These are phyloP conservation scores for Aspergillus sclerotialis DNA, from an alignment of 2,329 filamentous ascomycete genomes.

Conservation along the genomic window DNA sequence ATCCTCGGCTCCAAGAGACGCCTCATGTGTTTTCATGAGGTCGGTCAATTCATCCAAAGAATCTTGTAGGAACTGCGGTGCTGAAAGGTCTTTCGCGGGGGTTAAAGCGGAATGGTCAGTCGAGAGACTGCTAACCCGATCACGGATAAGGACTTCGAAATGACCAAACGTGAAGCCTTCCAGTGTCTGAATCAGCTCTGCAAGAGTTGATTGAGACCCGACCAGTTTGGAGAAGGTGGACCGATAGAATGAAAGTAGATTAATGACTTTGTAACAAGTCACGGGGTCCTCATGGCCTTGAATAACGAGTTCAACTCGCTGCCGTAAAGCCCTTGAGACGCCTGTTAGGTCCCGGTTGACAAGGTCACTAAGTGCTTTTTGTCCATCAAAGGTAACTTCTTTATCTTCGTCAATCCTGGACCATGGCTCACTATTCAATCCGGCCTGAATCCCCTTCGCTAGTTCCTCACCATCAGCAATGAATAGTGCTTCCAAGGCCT, in stretches of 20 bases:
- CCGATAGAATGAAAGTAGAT: constrained; percentile 82
- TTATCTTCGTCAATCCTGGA: constrained; percentile 55
- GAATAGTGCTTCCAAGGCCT: constrained; percentile 86
- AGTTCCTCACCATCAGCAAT: constrained; percentile 86
- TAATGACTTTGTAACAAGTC: constrained; percentile 81
- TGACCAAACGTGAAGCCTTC: constrained; percentile 73
- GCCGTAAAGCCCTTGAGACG: constrained; percentile 75
- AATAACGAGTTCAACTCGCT: constrained; percentile 84
- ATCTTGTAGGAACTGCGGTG: constrained; percentile 73
- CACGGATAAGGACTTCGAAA: constrained; percentile 73
- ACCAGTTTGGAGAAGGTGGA: constrained; percentile 77
- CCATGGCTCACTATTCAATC: constrained; percentile 80
- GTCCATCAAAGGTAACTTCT: constrained; percentile 63
- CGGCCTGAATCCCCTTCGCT: constrained; percentile 70
- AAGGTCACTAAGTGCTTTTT: constrained; percentile 73
- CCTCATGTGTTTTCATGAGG: constrained; percentile 82
- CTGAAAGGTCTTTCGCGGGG: constrained; percentile 64
- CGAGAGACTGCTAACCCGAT: constrained; percentile 59
- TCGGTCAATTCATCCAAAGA: constrained; percentile 69
- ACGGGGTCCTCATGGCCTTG: constrained; percentile 88
- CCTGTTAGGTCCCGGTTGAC: constrained; percentile 80
- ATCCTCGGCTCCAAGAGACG: constrained; percentile 53
- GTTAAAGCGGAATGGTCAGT: constrained; percentile 66
- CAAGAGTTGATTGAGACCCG: constrained; percentile 59
- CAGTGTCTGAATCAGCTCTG: constrained; percentile 61